Base-by-base conservation (phyloP, 2,329 filamentous ascomycete species). In the Paramyrothecium roridum region DNA sequence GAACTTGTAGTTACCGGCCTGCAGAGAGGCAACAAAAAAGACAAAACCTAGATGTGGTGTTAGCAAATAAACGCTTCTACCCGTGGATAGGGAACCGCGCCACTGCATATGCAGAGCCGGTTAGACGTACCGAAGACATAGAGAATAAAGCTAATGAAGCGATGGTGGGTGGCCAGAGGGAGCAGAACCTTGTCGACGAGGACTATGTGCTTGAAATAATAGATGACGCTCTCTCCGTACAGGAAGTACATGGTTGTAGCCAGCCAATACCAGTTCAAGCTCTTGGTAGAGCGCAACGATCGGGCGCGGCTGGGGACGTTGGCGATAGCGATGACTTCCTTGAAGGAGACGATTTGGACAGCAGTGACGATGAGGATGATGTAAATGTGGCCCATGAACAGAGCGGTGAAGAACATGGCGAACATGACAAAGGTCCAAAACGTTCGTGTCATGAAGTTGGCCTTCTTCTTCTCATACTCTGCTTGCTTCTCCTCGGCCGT, bases 361-460 rank as follows among this genome's bases (percentile, higher is more conserved):
- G 89, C 90, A 26, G 95, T 98, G 65, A 97, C 90, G 70, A 97
- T 87, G 66, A 87, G 87, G 70, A 99, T 91, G 71, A 99, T 90
- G 80, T 98, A 99, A 72, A 99, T 92, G 76, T 99, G 95, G 58
- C 95, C 95, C 67, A 93, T 91, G 77, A 97, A 96, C 74, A 99
- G 89, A 61, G 91, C 86, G 55, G 85, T 82, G 75, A 98, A 97
- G 82, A 99, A 99, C 67, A 86, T 83, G 54, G 80, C 89, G 65
- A 99, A 96, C 95, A 99, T 99, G 76, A 96, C 88, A 61, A 99
- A 88, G 3, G 91, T 97, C 95, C 95, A 99, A 80, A 97, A 91
- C 54, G 93, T 93, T 67, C 95, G 88, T 43, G 92, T 96, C 68
- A 97, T 90, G 79, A 99, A 98, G 72, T 95, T 96, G 73, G 92